Base-by-base conservation (phyloP, 2,329 filamentous ascomycete species). In the Scolecobasidium constrictum region DNA sequence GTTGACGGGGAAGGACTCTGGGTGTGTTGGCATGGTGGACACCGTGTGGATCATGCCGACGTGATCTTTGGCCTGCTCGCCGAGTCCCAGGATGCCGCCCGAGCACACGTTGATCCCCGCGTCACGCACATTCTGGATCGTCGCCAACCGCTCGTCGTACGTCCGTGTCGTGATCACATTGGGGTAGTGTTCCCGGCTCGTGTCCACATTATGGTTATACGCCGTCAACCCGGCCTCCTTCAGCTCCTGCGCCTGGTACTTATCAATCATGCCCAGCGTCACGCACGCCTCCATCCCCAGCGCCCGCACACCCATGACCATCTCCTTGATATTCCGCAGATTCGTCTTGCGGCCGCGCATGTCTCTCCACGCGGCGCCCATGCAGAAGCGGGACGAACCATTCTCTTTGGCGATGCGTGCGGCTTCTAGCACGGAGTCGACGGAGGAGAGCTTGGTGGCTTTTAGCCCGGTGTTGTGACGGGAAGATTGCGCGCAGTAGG, bases 171-270 rank as follows among this genome's bases (percentile, higher is more conserved):
- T 83, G 61, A 94, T 94, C 53, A 94, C 74, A 31, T 72, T 80
- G 0, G 87, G 86, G 57, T 94, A 94, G 62, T 86, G 86, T 65
- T 94, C 87, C 51, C 87, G 75, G 44, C 81, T 86, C 1, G 87
- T 94, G 64, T 94, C 87, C 50, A 94, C 73, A 58, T 94, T 94
- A 71, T 94, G 87, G 65, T 94, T 94, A 64, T 94, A 94, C 1
- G 87, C 87, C 13, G 87, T 94, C 53, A 94, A 64, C 0, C 87
- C 87, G 0, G 86, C 87, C 2, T 78, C 77, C 58, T 86, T 87
- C 50, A 94, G 73, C 65, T 92, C 83, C 55, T 75, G 75, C 20
- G 87, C 87, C 67, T 94, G 86, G 50, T 72, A 69, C 4, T 70
- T 73, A 60, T 94, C 85, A 53, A 94, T 86, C 87, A 94, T 94